Base-by-base conservation (phyloP, 2,329 filamentous ascomycete genomes). In the Microsporum ferrugineum region DNA sequence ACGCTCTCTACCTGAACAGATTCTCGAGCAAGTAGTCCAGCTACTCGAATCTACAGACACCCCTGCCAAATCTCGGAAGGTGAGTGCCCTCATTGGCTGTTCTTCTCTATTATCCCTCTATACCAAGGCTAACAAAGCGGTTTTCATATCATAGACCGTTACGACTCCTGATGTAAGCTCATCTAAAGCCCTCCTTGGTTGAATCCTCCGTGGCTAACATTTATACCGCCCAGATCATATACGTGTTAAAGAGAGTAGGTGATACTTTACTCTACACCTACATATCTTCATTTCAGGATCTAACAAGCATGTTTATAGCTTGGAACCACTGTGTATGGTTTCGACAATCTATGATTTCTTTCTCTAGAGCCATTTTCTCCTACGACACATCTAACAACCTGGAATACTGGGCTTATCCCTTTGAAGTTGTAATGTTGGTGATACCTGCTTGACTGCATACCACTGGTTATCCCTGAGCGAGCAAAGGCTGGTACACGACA, bases 21-120 rank as follows among this genome's bases (percentile, higher is more conserved):
- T 71, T 5, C 57, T 73, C 0, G 29, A 62, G 0, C 66, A 69
- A 2, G 59, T 71, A 0, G 63, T 70, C 0, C 45, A 61, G 0
- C 38, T 72, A 0, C 45, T 72, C 0, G 70, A 71, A 0, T 68
- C 67, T 0, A 60, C 62, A 0, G 60, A 60, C 1, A 66, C 65
- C 0, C 59, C 57, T 0, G 27, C 38, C 49, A 27, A 60, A 60
- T 3, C 67, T 60, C 63, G 67, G 63, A 64, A 62, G 60, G 63
- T 60, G 51, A 45, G 27, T 60, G 23, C 33, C 8, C 4, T 56
- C 17, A 23, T 47, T 14, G 6, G 17, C 17, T 59, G 29, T 49
- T 10, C n/a, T 55, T 36, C 8, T 58, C 34, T 39, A 56, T 34
- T 38, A n/a, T 23, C 1, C 4, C 38, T 29, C 51, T 58, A 36